Evolutionary conservation across 768 basidiomycete genomes (phyloP).

Genomic region (Antrodiella citrinella): DNA sequence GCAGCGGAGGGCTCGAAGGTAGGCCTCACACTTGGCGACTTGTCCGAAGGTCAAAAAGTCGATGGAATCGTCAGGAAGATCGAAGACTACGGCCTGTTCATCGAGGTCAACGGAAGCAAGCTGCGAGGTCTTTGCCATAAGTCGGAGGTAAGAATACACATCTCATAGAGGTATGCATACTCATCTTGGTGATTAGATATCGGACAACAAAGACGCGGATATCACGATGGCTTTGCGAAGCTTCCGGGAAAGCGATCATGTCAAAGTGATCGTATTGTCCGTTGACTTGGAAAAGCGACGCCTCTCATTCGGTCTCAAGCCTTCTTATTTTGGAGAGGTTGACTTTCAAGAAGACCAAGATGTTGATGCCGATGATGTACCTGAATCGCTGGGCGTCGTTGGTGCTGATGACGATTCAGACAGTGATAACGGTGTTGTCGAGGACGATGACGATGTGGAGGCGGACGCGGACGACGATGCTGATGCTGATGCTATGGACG

Average conservation of each 20-base stretch:
- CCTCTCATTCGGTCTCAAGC: conserved; percentile 76
- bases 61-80: conserved; percentile 71
- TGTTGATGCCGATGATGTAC: conserved; percentile 21
- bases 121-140: conserved; percentile 91
- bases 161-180: conserved; percentile 4
- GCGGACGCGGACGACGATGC: conserved; percentile 18
- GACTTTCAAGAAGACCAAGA: conserved; percentile 39
- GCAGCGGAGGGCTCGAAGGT: conserved; percentile 26
- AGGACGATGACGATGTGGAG: conserved; percentile 9
- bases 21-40: conserved; percentile 40
- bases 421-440: conserved; percentile 8
- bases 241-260: conserved; percentile 82
- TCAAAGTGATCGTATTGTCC: conserved; percentile 68
- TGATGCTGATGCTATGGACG: conserved; percentile 7
- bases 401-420: conserved; percentile 17
- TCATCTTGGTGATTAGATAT: conserved; percentile 44
- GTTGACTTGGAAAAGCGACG: conserved; percentile 75
- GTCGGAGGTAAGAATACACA: conserved; percentile 77
- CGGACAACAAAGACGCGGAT: conserved; percentile 81
- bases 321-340: conserved; percentile 72
- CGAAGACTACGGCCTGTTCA: conserved; percentile 89
- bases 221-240: conserved; percentile 66
- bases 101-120: conserved; percentile 79
- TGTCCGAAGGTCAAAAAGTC: conserved; percentile 75
- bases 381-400: conserved; percentile 24